A percentile compares a stretch with the other conserved stretches of the same genome.
Conservation (phyloP, 768 basidiomycete genomes). For the Lanmaoa pseudosensibilis region DNA sequence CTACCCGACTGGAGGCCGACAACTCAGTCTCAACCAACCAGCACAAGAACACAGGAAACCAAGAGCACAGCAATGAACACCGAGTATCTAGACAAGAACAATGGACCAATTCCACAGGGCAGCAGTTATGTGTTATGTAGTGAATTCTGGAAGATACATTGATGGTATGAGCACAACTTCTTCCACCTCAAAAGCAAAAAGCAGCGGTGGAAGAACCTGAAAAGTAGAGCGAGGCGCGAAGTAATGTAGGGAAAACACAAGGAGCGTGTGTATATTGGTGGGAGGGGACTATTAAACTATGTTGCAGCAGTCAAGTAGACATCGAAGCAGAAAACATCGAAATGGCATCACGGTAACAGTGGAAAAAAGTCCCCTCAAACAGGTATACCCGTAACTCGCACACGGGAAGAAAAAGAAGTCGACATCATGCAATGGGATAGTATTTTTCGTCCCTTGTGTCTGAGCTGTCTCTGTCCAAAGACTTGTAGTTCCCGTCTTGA, state of each 20-base stretch:
- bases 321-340: background rate
- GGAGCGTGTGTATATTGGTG: background rate
- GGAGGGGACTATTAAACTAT: conserved; percentile 2
- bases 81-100: no score
- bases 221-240: background rate
- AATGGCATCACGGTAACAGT: background rate
- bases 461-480: conserved; percentile 17
- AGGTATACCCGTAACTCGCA: conserved; percentile 11
- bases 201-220: background rate
- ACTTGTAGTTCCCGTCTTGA: conserved; percentile 10
- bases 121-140: background rate
- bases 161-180: background rate
- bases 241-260: background rate
- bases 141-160: conserved; percentile 1
- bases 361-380: background rate
- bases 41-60: background rate
- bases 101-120: background rate
- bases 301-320: conserved; percentile 6
- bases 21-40: no score
- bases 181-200: background rate
- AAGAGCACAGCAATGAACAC: no score
- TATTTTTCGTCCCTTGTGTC: conserved; percentile 24
- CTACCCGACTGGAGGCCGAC: no score
- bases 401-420: no score
- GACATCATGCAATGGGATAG: conserved; percentile 9